A percentile compares a stretch with the other conserved stretches of the same genome.
These are phyloP conservation scores for Filosporella fistucella DNA, from an alignment of 495 filamentous ascomycete genomes.

Conservation along the genomic window DNA sequence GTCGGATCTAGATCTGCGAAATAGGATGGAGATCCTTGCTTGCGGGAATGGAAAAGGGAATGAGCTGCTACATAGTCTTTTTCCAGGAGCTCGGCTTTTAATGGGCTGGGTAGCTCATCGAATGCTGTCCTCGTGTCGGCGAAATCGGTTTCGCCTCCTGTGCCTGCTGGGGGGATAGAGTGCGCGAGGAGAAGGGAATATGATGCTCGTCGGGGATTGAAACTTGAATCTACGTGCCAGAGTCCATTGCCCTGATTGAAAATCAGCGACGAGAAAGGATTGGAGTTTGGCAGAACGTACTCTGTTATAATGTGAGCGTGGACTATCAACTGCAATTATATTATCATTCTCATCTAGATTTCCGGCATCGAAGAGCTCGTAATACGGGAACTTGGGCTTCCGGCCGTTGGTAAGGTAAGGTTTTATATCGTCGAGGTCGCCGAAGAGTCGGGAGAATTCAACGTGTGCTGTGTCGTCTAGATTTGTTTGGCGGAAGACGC, in stretches of 20 bases:
- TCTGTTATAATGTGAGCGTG: conserved; percentile 28
- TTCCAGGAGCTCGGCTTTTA: conserved; percentile 33
- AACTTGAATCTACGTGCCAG: conserved; percentile 57
- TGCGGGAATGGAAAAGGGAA: conserved; percentile 49
- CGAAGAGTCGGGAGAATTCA: conserved; percentile 46
- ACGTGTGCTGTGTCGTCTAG: conserved; percentile 50
- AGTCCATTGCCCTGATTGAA: conserved; percentile 43
- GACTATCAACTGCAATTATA: conserved; percentile 35
- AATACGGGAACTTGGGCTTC: conserved; percentile 24
- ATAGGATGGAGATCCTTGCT: conserved; percentile 44
- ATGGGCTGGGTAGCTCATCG: conserved; percentile 37
- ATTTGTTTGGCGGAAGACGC: conserved; percentile 48
- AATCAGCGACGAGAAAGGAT: not conserved
- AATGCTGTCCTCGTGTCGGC: conserved; percentile 53
- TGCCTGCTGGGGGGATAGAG: conserved; percentile 43
- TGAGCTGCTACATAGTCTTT: conserved; percentile 50
- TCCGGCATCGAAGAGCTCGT: conserved; percentile 54
- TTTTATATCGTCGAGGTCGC: conserved; percentile 54
- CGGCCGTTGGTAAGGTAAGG: conserved; percentile 37
- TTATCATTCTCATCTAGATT: conserved; percentile 43
- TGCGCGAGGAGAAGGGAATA: conserved; percentile 50
- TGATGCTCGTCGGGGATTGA: conserved; percentile 54
- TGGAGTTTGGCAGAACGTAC: not conserved
- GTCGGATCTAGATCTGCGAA: conserved; percentile 44
- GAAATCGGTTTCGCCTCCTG: conserved; percentile 53